Base-by-base conservation (phyloP, 2,329 filamentous ascomycete species). In the Cladosporium sp. region DNA sequence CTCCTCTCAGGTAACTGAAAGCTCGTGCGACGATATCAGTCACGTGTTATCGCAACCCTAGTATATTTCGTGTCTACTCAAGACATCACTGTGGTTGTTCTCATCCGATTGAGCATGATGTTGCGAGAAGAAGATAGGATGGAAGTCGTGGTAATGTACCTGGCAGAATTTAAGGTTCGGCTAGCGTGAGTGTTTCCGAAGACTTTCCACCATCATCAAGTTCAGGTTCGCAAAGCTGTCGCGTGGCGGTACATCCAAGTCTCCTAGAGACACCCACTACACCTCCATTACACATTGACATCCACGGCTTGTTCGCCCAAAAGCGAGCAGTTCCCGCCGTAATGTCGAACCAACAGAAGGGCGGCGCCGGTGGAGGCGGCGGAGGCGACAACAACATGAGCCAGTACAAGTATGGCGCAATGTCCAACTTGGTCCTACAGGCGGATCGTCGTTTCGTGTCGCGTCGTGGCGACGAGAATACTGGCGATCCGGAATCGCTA, bases 351-450 rank as follows among this genome's bases (percentile, higher is more conserved):
- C 64, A 65, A 65, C 64, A 59, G 57, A 65, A 65, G 54, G 64
- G 64, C 18, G 57, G 64, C 44, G 57, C 64, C 32, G 34, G 64
- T 24, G 73, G 72, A 70, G 59, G 59, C 30, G 61, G 61, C 24
- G 57, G 57, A 59, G 75, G 73, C 59, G 73, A 74, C 67, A 75
- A 76, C 71, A 72, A 74, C 60, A 69, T 78, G 66, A 74, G 71
- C 60, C 75, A 78, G 71, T 78, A 78, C 74, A 78, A 78, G 70
- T 78, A 78, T 72, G 72, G 72, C 67, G 76, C 74, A 58, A 78
- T 99, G 95, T 99, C 95, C 83, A 99, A 99, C 88, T 90, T 99
- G 92, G 95, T 99, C 78, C 92, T 99, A 88, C 95, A 99, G 91
- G 93, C 93, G 83, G 95, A 99, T 84, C 90, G 93, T 82, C 90